Evolutionary conservation across 129 eudicot species (phyloP).

Genomic region (Silybum marianum): DNA sequence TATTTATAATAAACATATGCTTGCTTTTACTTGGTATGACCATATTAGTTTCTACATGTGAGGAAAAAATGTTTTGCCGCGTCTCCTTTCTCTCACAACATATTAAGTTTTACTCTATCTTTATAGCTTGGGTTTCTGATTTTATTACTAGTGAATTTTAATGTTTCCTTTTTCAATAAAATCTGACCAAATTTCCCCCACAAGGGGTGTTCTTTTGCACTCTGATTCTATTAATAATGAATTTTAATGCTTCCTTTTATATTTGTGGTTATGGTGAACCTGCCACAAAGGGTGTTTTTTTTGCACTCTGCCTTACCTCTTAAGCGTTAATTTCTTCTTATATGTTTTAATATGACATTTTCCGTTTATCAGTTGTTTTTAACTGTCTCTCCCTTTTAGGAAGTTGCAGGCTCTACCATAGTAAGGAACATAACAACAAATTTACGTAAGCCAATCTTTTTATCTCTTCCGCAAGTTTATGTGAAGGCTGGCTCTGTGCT

Average conservation of each 20-base stretch:
- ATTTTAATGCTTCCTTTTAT: background rate
- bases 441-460: constrained; percentile 51
- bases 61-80: background rate
- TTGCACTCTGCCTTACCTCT: background rate
- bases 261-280: background rate
- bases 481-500: constrained; percentile 74
- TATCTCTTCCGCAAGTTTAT: constrained; percentile 67
- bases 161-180: too few relatives aligned
- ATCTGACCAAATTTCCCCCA: too few relatives aligned
- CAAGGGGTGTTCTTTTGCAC: background rate
- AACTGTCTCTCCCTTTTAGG: constrained; percentile 47
- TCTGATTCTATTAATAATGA: background rate
- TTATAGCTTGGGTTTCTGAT: background rate
- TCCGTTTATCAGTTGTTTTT: constrained; percentile 1
- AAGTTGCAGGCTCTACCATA: constrained; percentile 71
- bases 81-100: background rate
- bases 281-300: background rate
- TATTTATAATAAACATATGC: background rate
- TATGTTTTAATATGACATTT: background rate
- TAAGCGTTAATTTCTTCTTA: background rate
- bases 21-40: background rate
- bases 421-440: constrained; percentile 50
- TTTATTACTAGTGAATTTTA: background rate
- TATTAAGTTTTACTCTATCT: background rate
- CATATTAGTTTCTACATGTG: background rate